These are phyloP conservation scores for Nicotiana attenuata DNA, from an alignment of 257 asterid species.

Conservation along the genomic window DNA sequence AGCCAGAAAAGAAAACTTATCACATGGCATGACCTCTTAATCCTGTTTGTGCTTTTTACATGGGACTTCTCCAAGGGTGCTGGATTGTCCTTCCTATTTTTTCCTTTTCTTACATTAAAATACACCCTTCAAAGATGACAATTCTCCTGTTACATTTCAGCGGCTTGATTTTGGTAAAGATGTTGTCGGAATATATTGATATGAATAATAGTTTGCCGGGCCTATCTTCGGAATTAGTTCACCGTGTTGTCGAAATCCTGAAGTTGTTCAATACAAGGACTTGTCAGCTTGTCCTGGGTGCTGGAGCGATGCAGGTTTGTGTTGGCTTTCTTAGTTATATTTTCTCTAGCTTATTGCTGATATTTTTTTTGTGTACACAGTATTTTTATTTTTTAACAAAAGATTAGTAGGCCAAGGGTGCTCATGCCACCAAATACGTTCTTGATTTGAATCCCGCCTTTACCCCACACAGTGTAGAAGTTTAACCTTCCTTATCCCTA, in stretches of 20 bases:
- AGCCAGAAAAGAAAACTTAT: not conserved
- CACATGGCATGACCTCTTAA: not conserved
- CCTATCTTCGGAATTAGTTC: constrained; percentile 86
- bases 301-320: constrained; percentile 94
- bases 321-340: not conserved
- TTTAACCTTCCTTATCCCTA: not conserved
- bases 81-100: not conserved
- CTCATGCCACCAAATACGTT: not conserved
- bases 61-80: not conserved
- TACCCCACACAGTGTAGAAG: not conserved
- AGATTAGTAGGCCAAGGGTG: not conserved
- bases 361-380: not conserved
- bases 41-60: not conserved
- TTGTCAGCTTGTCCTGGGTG: constrained; percentile 98
- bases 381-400: not conserved
- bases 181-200: constrained; percentile 84
- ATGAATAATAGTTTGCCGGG: constrained; percentile 69
- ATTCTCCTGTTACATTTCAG: constrained; percentile 37
- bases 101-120: not conserved
- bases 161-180: constrained; percentile 95
- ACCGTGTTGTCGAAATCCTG: constrained; percentile 89
- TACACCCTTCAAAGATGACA: constrained; percentile 2
- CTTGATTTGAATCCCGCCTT: not conserved
- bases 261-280: constrained; percentile 92
- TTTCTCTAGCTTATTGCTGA: not conserved